These are phyloP conservation scores for Mycena amicta DNA, from an alignment of 768 basidiomycete genomes.

Conservation along the genomic window DNA sequence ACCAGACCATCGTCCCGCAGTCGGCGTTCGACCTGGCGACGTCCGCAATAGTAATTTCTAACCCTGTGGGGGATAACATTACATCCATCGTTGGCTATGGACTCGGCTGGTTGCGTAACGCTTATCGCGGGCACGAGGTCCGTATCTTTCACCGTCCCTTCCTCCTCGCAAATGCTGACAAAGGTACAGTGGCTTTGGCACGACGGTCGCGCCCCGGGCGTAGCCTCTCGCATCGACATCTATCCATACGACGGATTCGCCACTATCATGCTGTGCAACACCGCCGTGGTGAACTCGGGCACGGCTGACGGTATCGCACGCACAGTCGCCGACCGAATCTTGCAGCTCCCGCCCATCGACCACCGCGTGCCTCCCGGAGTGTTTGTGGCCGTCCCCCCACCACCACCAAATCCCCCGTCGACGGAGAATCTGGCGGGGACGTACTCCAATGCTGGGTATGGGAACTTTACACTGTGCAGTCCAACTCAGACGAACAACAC, in stretches of 20 bases:
- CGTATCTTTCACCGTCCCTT: background rate
- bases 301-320: slow-evolving; percentile 4
- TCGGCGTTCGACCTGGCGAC: slow-evolving; percentile 33
- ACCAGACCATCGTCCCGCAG: slow-evolving; percentile 35
- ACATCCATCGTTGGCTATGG: slow-evolving; percentile 40
- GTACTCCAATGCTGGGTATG: slow-evolving; percentile 42
- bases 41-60: slow-evolving; percentile 30
- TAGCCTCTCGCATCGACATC: slow-evolving; percentile 32
- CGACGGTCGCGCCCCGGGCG: slow-evolving; percentile 36
- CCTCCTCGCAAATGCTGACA: background rate
- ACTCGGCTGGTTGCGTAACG: slow-evolving; percentile 41
- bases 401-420: background rate
- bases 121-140: slow-evolving; percentile 44
- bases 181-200: slow-evolving; percentile 35
- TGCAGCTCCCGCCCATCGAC: slow-evolving; percentile 9
- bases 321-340: slow-evolving; percentile 20
- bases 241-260: slow-evolving; percentile 40
- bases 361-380: background rate
- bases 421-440: slow-evolving; percentile 36
- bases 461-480: slow-evolving; percentile 39
- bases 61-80: slow-evolving; percentile 16
- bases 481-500: slow-evolving; percentile 9
- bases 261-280: slow-evolving; percentile 37
- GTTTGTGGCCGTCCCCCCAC: background rate
- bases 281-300: slow-evolving; percentile 19